These are phyloP conservation scores for Stygiomarasmius scandens DNA, from an alignment of 1,284 basidiomycete genomes.

Conservation along the genomic window DNA sequence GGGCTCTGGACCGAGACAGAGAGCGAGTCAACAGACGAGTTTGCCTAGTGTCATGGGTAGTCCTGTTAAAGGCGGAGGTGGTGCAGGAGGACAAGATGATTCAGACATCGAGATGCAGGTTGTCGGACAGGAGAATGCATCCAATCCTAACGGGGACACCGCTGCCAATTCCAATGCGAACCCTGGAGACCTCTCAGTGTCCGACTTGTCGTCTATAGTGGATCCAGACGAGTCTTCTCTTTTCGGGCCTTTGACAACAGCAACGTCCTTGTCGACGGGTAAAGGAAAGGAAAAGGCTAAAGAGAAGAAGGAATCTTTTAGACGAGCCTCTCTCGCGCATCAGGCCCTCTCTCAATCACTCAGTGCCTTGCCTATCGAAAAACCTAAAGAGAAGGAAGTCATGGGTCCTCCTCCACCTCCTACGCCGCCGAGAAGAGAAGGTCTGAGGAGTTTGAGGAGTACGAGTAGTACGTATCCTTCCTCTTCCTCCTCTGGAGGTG, in stretches of 20 bases:
- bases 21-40: conserved; percentile 65
- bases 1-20: conserved; percentile 28
- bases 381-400: conserved; percentile 33
- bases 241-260: conserved; percentile 1
- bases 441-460: conserved; percentile 47
- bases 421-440: conserved; percentile 40
- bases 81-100: conserved; percentile 21
- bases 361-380: conserved; percentile 43
- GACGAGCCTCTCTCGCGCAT: conserved; percentile 60
- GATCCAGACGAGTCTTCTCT: conserved; percentile 10
- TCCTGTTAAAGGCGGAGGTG: conserved; percentile 55
- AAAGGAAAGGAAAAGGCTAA: conserved; percentile 40
- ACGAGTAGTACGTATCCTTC: conserved; percentile 42
- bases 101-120: conserved; percentile 18
- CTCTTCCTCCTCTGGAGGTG: conserved; percentile 23
- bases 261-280: background rate
- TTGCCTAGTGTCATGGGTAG: conserved; percentile 62
- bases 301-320: conserved; percentile 44
- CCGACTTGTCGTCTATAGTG: conserved; percentile 1
- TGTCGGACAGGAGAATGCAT: too few relatives aligned
- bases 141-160: too few relatives aligned
- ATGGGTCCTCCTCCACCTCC: conserved; percentile 48
- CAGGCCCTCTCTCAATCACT: conserved; percentile 60
- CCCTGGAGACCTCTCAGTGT: too few relatives aligned
- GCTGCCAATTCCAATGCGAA: too few relatives aligned